Base-by-base conservation (phyloP, 768 basidiomycete genomes). In the Asterophora parasitica region DNA sequence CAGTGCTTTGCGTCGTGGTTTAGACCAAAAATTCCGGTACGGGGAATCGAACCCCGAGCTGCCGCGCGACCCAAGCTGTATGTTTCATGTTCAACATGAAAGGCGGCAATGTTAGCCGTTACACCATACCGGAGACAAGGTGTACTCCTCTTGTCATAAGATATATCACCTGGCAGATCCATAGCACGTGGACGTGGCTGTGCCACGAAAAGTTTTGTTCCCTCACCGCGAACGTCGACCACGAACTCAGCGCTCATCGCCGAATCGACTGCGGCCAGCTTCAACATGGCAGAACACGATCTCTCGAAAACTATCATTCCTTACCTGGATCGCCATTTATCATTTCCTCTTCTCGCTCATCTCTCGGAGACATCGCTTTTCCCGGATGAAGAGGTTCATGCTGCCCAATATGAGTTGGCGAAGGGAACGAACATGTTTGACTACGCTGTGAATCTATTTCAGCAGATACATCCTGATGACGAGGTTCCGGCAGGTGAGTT, bases 341-440 rank as follows among this genome's bases (percentile, higher is more conserved):
- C 88, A 32, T 88, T 97, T 58, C 94, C 96, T 20, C 71, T 98
- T 7, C 86, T 99, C 51, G 82, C 88, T 8, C 92, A 95, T 71
- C 83, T 97, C 36, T 77, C 75, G 12, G 85, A 89, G 50, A 78
- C 75, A 7, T 79, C 80, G 13, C 68, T 88, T 33, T 97, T 93
- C 66, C 77, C 90, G 1, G 73, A 77, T 16, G 77, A 88, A 34
- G 82, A 98, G 57, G 79, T 98, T 48, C 82, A 83, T 49, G 72
- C 82, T 33, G 95, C 96, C 31, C 95, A 97, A 71, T 95, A 96
- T 86, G 93, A 97, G 61, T 84, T 98, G 45, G 90, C 92, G 46
- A 95, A 92, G 64, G 90, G 85, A 52, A 99, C 96, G 38, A 97
- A 99, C 67, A 97, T 98, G 94, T 85, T 95, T 49, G 94, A 95